Conservation (phyloP, 108 stramenopile genomes). For the Fragilariopsis cylindrus region DNA sequence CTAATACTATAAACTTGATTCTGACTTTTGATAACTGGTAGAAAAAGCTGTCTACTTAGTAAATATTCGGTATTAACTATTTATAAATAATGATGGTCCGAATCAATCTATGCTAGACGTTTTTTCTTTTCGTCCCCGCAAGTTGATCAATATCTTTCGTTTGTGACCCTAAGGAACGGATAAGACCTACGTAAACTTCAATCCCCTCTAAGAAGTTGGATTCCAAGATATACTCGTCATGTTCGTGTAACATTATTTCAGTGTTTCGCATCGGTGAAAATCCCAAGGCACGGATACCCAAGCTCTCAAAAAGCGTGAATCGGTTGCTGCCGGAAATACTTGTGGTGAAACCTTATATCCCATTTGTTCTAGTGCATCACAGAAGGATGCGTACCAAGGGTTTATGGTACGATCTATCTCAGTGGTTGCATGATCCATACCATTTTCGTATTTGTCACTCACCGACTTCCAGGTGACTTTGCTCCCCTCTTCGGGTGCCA, state of each 20-base stretch:
- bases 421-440: constrained; percentile 56
- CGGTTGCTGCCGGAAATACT: constrained; percentile 97
- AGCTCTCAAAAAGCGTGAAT: constrained; percentile 88
- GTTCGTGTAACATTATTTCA: constrained; percentile 94
- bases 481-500: constrained; percentile 38
- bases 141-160: constrained; percentile 12
- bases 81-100: too few relatives aligned
- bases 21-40: too few relatives aligned
- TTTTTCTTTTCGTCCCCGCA: neutral
- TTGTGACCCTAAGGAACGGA: constrained; percentile 51
- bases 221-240: constrained; percentile 93
- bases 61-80: too few relatives aligned
- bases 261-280: constrained; percentile 94
- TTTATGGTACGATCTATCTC: constrained; percentile 72
- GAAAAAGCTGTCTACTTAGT: too few relatives aligned
- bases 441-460: constrained; percentile 36
- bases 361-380: constrained; percentile 55
- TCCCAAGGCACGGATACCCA: constrained; percentile 91
- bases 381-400: constrained; percentile 92
- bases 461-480: constrained; percentile 80
- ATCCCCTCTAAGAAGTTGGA: constrained; percentile 89
- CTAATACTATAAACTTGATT: too few relatives aligned
- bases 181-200: constrained; percentile 84
- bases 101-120: too few relatives aligned
- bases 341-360: constrained; percentile 74